phyloP scores from a whole-genome alignment of 768 basidiomycete genomes.

The Solioccasus polychromus region DNA sequence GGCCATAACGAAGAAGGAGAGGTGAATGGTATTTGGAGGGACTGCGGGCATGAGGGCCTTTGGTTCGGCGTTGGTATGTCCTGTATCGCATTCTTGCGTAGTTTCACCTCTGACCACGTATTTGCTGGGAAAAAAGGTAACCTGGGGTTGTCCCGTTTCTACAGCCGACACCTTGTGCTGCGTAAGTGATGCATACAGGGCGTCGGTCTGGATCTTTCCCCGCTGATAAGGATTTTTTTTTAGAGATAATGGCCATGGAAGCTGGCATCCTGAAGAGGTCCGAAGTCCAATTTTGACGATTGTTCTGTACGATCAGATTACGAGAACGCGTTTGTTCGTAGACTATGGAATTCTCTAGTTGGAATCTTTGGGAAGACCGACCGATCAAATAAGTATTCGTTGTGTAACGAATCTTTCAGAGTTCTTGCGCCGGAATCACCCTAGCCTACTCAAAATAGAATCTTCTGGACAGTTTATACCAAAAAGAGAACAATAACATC shows the following conservation, averaged over 20 bases:
- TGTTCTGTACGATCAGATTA: too few relatives aligned
- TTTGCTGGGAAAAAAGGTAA: slow-evolving; percentile 16
- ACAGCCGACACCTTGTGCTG: slow-evolving; percentile 30
- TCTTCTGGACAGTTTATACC: neutral
- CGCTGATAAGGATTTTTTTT: neutral
- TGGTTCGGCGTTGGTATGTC: slow-evolving; percentile 30
- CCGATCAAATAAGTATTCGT: too few relatives aligned
- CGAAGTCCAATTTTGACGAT: slow-evolving; percentile 17
- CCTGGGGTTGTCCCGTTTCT: slow-evolving; percentile 23
- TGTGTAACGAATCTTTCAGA: too few relatives aligned
- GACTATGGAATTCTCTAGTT: too few relatives aligned
- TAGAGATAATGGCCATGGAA: slow-evolving; percentile 32
- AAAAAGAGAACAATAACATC: neutral
- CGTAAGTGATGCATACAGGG: slow-evolving; percentile 22
- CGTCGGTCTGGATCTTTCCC: neutral
- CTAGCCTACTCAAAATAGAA: neutral
- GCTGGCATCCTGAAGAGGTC: slow-evolving; percentile 24
- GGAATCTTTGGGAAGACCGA: too few relatives aligned
- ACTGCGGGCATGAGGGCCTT: slow-evolving; percentile 35
- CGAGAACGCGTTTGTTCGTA: too few relatives aligned
- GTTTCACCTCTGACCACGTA: neutral
- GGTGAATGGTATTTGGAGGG: slow-evolving; percentile 37
- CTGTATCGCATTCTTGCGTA: neutral
- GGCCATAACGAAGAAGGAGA: slow-evolving; percentile 65
- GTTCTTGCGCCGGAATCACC: neutral